Base-by-base conservation (phyloP, 1,284 basidiomycete species). In the Ustilago crameri region DNA sequence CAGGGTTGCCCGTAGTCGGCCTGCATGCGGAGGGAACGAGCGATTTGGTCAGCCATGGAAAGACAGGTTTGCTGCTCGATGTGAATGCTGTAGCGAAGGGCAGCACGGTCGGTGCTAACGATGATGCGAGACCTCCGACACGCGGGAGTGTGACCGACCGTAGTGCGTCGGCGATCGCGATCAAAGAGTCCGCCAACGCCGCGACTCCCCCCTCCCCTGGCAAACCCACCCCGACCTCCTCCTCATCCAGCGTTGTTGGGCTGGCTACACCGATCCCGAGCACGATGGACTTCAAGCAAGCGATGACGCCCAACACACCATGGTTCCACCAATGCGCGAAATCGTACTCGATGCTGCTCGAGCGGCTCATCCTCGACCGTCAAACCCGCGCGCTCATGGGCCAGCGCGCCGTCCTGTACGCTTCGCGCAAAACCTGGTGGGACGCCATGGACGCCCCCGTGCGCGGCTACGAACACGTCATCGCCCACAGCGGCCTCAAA, bases 11-110 rank as follows among this genome's bases (percentile, higher is more conserved):
- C 0, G 87, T 88, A 14, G 84, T 88, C 9, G 87, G 87, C 1
- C 80, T 88, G 23, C 85, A 87, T 49, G 87, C 87, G 9, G 87
- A 88, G 67, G 87, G 87, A 5, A 87, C 87, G 0, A 85, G 86
- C 3, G 87, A 88, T 66, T 84, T 88, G 10, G 87, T 88, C 22
- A 61, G 79, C n/a, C 84, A 86, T 63, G 79, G 76, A 4, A 56
- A 65, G 30, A 88, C 87, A 0, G 87, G 87, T 3, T 75, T 86
- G 2, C 79, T 87, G 27, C 56, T 81, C 18, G 73, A 78, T 38
- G 61, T 76, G 15, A 65, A 76, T 50, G 62, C 70, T 18, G 68
- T 71, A 7, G 66, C 63, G 17, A 73, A 69, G 44, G 47, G 38
- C 3, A 53, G 56, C 14, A 56, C 56, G 1, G 23, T 44, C 1